Evolutionary conservation across 208 protist species (phyloP).

Genomic region (Leishmania lainsoni): DNA sequence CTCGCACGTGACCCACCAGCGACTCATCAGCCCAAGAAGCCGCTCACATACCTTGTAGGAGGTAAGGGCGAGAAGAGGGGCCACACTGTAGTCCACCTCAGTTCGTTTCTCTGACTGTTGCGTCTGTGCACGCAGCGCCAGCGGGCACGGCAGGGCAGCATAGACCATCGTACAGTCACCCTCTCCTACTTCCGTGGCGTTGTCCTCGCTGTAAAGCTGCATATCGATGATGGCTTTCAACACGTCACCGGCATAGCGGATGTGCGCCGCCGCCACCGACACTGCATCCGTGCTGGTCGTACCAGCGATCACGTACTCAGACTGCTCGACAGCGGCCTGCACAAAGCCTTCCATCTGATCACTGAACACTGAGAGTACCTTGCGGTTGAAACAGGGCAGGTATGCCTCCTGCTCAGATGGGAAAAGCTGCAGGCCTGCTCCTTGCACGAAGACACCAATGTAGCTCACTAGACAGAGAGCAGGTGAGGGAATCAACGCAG

Average conservation of each 20-base stretch:
- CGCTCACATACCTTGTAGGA: constrained; percentile 14
- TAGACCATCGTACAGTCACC: constrained; percentile 24
- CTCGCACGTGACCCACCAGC: constrained; percentile 24
- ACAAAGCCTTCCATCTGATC: neutral
- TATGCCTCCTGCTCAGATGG: constrained; percentile 21
- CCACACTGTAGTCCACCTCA: constrained; percentile 16
- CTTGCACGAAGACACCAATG: constrained; percentile 25
- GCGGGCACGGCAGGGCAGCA: neutral
- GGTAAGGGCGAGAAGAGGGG: constrained; percentile 17
- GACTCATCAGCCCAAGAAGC: constrained; percentile 9
- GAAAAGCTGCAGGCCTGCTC: constrained; percentile 25
- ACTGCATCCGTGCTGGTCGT: neutral
- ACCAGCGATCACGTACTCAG: neutral
- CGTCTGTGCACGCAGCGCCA: neutral
- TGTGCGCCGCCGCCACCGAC: constrained; percentile 5
- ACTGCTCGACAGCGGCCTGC: neutral
- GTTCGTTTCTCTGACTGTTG: neutral
- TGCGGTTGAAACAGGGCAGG: constrained; percentile 12
- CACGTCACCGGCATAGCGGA: constrained; percentile 9
- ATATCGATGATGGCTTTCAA: constrained; percentile 8
- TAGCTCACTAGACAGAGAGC: constrained; percentile 32
- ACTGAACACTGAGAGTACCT: constrained; percentile 9
- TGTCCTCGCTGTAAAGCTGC: constrained; percentile 18
- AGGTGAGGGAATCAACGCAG: constrained; percentile 8
- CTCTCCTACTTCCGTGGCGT: constrained; percentile 11